These are phyloP conservation scores for Syzygium grande DNA, from an alignment of 345 rosid genomes.

Conservation along the genomic window DNA sequence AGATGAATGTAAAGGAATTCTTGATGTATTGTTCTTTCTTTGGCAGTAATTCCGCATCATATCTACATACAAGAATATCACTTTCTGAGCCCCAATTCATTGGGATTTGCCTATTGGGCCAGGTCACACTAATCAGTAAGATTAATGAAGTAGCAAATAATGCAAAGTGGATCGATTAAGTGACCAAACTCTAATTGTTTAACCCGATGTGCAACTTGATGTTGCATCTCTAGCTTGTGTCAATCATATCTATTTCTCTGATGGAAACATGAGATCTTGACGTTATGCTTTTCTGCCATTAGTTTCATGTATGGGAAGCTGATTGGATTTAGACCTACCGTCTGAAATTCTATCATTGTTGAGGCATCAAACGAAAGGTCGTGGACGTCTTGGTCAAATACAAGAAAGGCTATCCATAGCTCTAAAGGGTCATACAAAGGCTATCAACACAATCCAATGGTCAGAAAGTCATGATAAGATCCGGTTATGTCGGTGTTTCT, in stretches of 20 bases:
- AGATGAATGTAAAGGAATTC: neutral
- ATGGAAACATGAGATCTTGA: neutral
- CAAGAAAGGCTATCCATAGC: conserved; percentile 42
- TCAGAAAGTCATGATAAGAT: conserved; percentile 62
- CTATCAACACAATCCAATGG: conserved; percentile 71
- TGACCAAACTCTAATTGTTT: too few species aligned
- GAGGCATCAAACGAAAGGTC: conserved; percentile 25
- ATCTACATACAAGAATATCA: neutral
- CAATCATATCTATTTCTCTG: neutral
- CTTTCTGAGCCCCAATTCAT: neutral
- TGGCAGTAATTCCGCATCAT: neutral
- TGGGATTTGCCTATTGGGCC: too few species aligned
- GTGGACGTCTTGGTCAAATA: conserved; percentile 15
- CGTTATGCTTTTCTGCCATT: neutral
- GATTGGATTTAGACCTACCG: conserved; percentile 36
- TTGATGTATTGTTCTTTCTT: neutral
- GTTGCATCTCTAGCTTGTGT: neutral
- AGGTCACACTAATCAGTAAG: too few species aligned
- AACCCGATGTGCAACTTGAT: neutral
- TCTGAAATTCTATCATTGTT: conserved; percentile 27
- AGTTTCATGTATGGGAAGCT: conserved; percentile 53
- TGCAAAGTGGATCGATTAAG: too few species aligned
- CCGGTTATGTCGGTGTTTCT: neutral
- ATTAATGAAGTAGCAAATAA: too few species aligned
- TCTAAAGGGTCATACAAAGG: conserved; percentile 51